Evolutionary conservation across 768 basidiomycete species (phyloP).

Genomic region (Fomitopsis serialis): DNA sequence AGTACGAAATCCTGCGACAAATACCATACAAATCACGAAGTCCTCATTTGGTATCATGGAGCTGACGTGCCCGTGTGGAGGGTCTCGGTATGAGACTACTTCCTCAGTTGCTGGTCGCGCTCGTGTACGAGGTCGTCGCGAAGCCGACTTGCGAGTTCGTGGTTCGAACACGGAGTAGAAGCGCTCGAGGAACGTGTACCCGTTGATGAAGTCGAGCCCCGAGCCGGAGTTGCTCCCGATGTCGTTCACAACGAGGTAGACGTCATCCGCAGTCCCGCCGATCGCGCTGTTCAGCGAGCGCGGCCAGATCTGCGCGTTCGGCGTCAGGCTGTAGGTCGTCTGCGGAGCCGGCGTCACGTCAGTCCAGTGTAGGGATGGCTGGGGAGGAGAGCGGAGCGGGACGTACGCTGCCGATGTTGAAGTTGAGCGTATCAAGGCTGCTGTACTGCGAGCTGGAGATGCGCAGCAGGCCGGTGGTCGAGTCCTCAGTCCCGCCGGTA

Average conservation of each 20-base stretch:
- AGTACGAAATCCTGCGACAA: no score
- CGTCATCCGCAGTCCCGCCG: slow-evolving; percentile 28
- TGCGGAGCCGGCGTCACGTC: slow-evolving; percentile 6
- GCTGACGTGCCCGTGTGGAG: no score
- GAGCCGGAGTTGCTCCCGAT: slow-evolving; percentile 36
- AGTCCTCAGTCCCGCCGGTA: slow-evolving; percentile 27
- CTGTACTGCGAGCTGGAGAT: slow-evolving; percentile 20
- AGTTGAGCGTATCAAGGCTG: slow-evolving; percentile 28
- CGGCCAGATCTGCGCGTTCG: slow-evolving; percentile 30
- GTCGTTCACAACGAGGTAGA: slow-evolving; percentile 36
- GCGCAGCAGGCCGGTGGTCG: slow-evolving; percentile 25
- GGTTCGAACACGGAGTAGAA: slow-evolving; percentile 68
- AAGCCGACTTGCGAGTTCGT: slow-evolving; percentile 50
- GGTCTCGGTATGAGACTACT: no score
- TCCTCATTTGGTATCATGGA: no score
- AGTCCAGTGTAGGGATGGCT: neutral
- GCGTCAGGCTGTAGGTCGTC: slow-evolving; percentile 21
- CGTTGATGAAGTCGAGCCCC: slow-evolving; percentile 56
- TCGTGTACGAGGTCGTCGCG: slow-evolving; percentile 46
- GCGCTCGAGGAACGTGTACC: slow-evolving; percentile 49
- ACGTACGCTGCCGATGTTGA: slow-evolving; percentile 24
- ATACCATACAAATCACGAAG: no score
- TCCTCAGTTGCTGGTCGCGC: slow-evolving; percentile 34
- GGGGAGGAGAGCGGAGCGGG: neutral
- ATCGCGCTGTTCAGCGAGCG: slow-evolving; percentile 38